Base-by-base conservation (phyloP, 345 rosid genomes). In the Nasturtium officinale region DNA sequence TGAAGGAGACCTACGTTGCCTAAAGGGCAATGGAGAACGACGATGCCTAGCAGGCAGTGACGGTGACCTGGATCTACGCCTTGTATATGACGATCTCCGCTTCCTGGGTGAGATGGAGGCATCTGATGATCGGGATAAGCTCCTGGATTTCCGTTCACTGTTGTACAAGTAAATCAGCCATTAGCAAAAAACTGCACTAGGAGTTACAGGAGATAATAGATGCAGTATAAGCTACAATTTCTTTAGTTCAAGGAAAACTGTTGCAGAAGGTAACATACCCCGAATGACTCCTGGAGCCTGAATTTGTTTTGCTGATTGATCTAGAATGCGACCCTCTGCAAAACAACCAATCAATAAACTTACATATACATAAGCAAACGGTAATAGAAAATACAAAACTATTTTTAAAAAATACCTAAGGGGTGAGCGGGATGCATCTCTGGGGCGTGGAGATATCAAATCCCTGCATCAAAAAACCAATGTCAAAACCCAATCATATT, bases 201-300 rank as follows among this genome's bases (percentile, higher is more conserved):
- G 30, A 51, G 38, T 32, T 42, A 16, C 23, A 47, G 5, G 15
- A 43, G 52, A 53, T 45, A 26, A 7, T 13, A 48, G 52, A 75
- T 64, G 20, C 15, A 64, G 47, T 45, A 45, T 18, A 8, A 38
- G 16, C 61, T 26, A 20, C 47, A 32, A 30, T 59, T 37, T 75
- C 28, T 50, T 23, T 17, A 54, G 16, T 50, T 29, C 25, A 7
- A 60, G 29, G 30, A 67, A 42, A 13, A 53, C 33, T 54, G 40
- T 13, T 54, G 45, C 21, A 3, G 21, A 55, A 45, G 38, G 60
- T 13, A 37, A 57, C 84, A 67, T 84, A 91, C 96, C 81, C 79
- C 25, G 92, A 86, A 63, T 77, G 65, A 76, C 93, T 89, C 81
- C 87, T 79, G 2, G 91, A 89, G 58, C 85, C 82, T 73, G 92